Evolutionary conservation across 2,329 filamentous ascomycete species (phyloP), one percentile per base, ranked within the genome.

Genomic region (Dryadomyces sulphureus): DNA sequence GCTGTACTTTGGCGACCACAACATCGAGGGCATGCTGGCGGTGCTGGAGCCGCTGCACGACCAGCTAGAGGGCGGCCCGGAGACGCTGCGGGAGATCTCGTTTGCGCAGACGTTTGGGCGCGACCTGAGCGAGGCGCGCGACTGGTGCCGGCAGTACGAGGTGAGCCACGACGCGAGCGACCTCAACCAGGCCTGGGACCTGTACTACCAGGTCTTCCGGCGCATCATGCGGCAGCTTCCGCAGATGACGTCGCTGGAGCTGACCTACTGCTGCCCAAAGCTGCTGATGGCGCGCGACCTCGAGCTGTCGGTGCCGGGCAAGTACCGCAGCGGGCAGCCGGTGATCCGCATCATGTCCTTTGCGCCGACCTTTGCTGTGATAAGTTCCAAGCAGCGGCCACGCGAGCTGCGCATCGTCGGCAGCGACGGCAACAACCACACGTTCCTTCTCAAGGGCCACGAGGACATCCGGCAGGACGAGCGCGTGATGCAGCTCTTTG

Each of bases 381-480:
- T 99, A 58, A 89, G 86, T 57, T 96, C 90, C 24, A 99, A 99
- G 67, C 93, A 99, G 62, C 78, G 90, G 41, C 92, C 92, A 8
- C 76, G 92, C 53, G 94, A 94, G 63, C 75, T 96, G 55, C 87
- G 81, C 49, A 77, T 92, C 56, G 81, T 80, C 57, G 93, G 90
- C 50, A 94, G 86, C 57, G 90, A 98, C 59, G 92, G 92, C 48
- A 77, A 75, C 50, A 76, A 79, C 3, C 95, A 95, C 61, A 82
- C 86, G 43, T 96, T 94, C 66, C 65, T 86, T 48, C 77, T 98
- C 56, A 99, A 99, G 69, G 92, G 92, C n/a, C 93, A 98, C 57
- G 92, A 99, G 65, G 92, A 99, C 68, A 95, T 98, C 53, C 83
- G 92, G 49, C 92, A 99, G 64, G 92, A 99, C 59, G 92, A 99